Base-by-base conservation (phyloP, 1,284 basidiomycete genomes). In the Mycena citricolor region DNA sequence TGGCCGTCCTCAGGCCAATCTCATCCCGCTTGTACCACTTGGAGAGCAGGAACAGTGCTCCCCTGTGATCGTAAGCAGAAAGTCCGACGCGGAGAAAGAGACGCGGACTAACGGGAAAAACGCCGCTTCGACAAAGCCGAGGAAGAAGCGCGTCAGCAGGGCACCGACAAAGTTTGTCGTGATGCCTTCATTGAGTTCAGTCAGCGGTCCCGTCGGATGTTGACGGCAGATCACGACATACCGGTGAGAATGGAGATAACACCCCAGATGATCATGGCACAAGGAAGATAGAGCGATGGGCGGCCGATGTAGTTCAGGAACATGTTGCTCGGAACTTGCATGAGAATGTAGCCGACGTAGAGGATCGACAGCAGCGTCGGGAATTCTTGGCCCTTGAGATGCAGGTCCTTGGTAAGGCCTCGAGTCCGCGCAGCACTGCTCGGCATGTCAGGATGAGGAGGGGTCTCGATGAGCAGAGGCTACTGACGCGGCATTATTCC, bases 291-390 rank as follows among this genome's bases (percentile, higher is more conserved):
- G 38, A 84, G 54, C 0, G 83, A 86, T 1, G 86, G 87, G 45
- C 74, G 76, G 16, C 80, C 83, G 22, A 84, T 77, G 57, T 73
- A 74, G 58, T 86, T 82, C 44, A 87, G 61, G 48, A 83, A 73
- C 77, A 84, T 83, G 57, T 85, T 84, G 13, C 81, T 83, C 13
- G 81, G 83, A 39, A 86, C 74, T 60, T 88, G 85, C 79, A 86
- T 83, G 41, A 84, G 64, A 52, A 86, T 85, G 58, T 88, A 86
- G 14, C 82, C 83, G 20, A 87, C 82, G 58, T 86, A 90, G 32
- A 90, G 71, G 49, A 90, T 83, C 19, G 79, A 82, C 31, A 91
- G 61, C 8, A 87, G 65, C 0, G 87, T 88, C 11, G 80, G 72
- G 57, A 86, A 89, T 57, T 72, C 58, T 48, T 64, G 59, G 19